Base-by-base conservation (phyloP, 106 monocot species). In the Allium sativum region DNA sequence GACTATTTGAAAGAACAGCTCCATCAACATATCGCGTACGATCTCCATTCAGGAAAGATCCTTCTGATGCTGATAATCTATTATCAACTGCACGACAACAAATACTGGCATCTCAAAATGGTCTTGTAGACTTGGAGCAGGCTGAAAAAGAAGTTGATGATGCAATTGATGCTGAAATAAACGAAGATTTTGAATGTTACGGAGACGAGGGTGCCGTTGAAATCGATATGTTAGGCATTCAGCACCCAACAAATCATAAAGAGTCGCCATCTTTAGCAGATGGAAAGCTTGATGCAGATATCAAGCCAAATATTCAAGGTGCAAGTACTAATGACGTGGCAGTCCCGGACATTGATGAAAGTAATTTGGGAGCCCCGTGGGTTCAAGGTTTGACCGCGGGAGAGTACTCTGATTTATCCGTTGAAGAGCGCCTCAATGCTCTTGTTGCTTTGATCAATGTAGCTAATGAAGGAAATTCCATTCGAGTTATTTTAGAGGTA, bases 21-120 rank as follows among this genome's bases (percentile, higher is more conserved):
- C 98, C 98, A 47, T 99, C 98, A 70, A 99, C 98, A 42, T 99
- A 99, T 73, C 92, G 98, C 69, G 88, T 99, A 40, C 74, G 79
- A 1, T 12, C 82, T 62, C 72, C 88, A 18, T 99, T 76, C 55
- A 76, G 98, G 67, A 99, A 88, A 84, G 79, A 99, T 78, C 98
- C 98, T 71, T 76, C 65, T 66, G 85, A 92, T 65, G 84, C 92
- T 46, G 92, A 99, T 40, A 67, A 75, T 17, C 59, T 99, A 19
- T 82, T 99, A 46, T 78, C 92, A 42, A 80, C 82, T 52, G 98
- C 98, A 0, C 80, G 91, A 46, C 85, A 88, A 65, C 92, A 88
- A 61, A 92, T 99, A 46, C 88, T 74, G 45, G 63, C 78, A 60
- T 99, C 92, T 73, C 80, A 88, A 56, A 88, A 68, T 85, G 86